Conservation (phyloP, 345 rosid species). For the Corymbia maculata region DNA sequence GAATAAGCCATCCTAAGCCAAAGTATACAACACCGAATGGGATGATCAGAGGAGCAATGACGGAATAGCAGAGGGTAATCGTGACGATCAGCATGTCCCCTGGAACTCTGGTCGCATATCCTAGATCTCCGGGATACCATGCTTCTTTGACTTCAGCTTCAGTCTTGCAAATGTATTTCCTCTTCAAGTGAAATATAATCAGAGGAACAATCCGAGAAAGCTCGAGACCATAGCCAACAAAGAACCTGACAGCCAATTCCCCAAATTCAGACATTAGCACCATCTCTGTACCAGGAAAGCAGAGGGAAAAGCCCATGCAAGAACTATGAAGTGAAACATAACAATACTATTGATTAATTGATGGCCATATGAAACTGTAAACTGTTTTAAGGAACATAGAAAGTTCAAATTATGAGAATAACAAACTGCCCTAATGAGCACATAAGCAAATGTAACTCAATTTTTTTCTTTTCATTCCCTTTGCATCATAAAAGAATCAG, state of each 20-base stretch:
- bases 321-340: neutral
- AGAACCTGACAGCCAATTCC: conserved; percentile 42
- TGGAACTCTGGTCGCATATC: conserved; percentile 68
- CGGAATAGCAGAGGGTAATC: conserved; percentile 66
- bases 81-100: conserved; percentile 70
- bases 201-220: conserved; percentile 80
- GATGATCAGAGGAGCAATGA: conserved; percentile 77
- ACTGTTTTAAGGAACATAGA: neutral
- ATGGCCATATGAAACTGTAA: neutral
- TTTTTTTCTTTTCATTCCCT: neutral
- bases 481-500: neutral
- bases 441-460: neutral
- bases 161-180: conserved; percentile 84
- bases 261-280: neutral
- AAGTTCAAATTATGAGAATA: neutral
- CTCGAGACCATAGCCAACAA: conserved; percentile 86
- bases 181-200: conserved; percentile 74
- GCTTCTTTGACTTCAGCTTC: conserved; percentile 81
- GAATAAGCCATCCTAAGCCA: conserved; percentile 81
- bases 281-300: neutral
- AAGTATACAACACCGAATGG: conserved; percentile 69
- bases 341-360: neutral
- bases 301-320: neutral
- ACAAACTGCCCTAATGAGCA: neutral
- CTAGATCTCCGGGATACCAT: conserved; percentile 74